phyloP scores from a whole-genome alignment of 192 early-diverging fungal genomes.

The Umbelopsis sp. region DNA sequence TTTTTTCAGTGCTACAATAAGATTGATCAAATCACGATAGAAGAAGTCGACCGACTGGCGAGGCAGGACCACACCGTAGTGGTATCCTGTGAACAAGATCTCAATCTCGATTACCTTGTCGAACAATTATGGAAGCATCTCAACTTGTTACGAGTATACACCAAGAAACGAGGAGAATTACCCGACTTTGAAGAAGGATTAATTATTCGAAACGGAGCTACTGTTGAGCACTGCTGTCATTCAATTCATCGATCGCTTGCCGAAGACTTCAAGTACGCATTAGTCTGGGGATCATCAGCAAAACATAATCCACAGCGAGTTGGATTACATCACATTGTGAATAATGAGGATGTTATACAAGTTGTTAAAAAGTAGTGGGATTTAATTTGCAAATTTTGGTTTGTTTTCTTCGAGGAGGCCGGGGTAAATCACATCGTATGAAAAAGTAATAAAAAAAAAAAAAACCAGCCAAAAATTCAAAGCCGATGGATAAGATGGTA shows the following conservation, averaged over 20 bases:
- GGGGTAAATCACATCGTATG: background rate
- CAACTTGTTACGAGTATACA: conserved; percentile 90
- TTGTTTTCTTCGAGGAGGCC: background rate
- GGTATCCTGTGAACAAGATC: conserved; percentile 82
- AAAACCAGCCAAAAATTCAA: background rate
- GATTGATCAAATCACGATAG: conserved; percentile 93
- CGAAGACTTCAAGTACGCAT: conserved; percentile 89
- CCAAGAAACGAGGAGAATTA: conserved; percentile 92
- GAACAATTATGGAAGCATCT: conserved; percentile 92
- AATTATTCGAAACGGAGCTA: conserved; percentile 81
- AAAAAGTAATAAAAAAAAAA: background rate
- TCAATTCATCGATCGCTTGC: conserved; percentile 87
- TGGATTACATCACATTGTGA: conserved; percentile 76
- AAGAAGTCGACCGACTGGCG: conserved; percentile 94
- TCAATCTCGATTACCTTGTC: conserved; percentile 91
- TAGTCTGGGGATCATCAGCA: conserved; percentile 94
- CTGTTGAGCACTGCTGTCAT: conserved; percentile 84
- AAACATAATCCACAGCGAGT: conserved; percentile 98
- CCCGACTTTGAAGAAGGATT: conserved; percentile 93
- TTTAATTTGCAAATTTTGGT: background rate
- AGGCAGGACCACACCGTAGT: conserved; percentile 89
- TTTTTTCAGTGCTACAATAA: conserved; percentile 87
- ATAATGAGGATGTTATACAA: conserved; percentile 95
- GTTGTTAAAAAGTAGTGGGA: conserved; percentile 61
- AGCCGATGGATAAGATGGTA: too few relatives aligned